phyloP scores from a whole-genome alignment of 768 basidiomycete genomes.

The Cystobasidium ongulense region DNA sequence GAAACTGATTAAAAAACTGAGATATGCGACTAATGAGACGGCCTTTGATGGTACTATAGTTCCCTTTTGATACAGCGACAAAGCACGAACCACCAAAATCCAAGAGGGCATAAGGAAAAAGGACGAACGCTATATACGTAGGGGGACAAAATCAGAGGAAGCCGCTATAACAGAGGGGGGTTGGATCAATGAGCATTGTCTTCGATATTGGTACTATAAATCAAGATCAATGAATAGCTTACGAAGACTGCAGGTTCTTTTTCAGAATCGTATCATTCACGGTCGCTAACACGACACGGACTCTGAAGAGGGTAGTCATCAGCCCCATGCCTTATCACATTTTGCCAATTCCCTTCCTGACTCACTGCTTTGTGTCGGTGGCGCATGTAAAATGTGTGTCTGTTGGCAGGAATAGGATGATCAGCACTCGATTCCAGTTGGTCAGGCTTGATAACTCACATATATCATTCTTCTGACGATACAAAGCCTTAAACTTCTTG shows the following conservation, averaged over 20 bases:
- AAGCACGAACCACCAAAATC: too few species aligned
- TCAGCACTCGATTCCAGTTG: background rate
- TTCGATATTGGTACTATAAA: too few species aligned
- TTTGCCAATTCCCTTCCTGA: too few species aligned
- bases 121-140: too few species aligned
- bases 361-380: constrained; percentile 17
- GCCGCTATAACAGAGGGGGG: too few species aligned
- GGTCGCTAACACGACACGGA: constrained; percentile 20
- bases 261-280: constrained; percentile 28
- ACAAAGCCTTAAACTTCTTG: constrained; percentile 8
- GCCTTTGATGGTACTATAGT: too few species aligned
- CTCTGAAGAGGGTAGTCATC: background rate
- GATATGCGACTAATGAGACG: too few species aligned
- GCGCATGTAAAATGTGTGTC: constrained; percentile 27
- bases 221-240: background rate
- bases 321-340: background rate
- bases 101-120: too few species aligned
- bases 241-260: constrained; percentile 22
- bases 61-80: too few species aligned
- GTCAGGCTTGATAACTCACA: background rate
- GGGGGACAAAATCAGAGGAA: too few species aligned
- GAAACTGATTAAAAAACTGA: too few species aligned
- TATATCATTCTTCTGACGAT: background rate
- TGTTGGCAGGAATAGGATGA: background rate
- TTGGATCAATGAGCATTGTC: too few species aligned